These are phyloP conservation scores for Acmispon strigosus DNA, from an alignment of 306 rosid species.

Conservation along the genomic window DNA sequence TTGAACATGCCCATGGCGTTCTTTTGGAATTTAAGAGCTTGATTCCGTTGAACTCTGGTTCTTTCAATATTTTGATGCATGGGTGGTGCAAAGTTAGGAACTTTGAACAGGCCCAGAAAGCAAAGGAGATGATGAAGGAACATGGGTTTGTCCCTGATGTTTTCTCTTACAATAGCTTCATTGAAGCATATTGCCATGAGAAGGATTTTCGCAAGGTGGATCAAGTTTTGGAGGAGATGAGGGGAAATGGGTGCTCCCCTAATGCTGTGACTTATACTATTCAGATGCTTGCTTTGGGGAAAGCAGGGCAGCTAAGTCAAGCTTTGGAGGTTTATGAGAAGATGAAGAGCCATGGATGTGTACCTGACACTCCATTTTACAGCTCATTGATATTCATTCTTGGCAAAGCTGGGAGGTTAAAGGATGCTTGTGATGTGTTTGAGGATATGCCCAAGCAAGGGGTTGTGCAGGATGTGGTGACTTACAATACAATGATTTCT, in stretches of 20 bases:
- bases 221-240: conserved; percentile 55
- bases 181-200: conserved; percentile 49
- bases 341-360: conserved; percentile 57
- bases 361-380: conserved; percentile 47
- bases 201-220: conserved; percentile 63
- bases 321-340: conserved; percentile 54
- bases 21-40: conserved; percentile 46
- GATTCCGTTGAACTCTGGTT: conserved; percentile 27
- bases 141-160: conserved; percentile 53
- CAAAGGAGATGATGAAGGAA: conserved; percentile 62
- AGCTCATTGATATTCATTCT: conserved; percentile 55
- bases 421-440: conserved; percentile 59
- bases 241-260: conserved; percentile 45
- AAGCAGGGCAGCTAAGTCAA: conserved; percentile 44
- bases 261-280: conserved; percentile 57
- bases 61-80: conserved; percentile 68
- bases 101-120: conserved; percentile 45
- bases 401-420: conserved; percentile 59
- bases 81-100: conserved; percentile 73
- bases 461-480: conserved; percentile 33
- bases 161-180: conserved; percentile 46
- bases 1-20: conserved; percentile 59
- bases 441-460: conserved; percentile 74
- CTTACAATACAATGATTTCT: conserved; percentile 58
- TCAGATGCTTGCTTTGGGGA: conserved; percentile 56